Base-by-base conservation (phyloP, 768 basidiomycete species). In the Erythrobasidium yunnanense region DNA sequence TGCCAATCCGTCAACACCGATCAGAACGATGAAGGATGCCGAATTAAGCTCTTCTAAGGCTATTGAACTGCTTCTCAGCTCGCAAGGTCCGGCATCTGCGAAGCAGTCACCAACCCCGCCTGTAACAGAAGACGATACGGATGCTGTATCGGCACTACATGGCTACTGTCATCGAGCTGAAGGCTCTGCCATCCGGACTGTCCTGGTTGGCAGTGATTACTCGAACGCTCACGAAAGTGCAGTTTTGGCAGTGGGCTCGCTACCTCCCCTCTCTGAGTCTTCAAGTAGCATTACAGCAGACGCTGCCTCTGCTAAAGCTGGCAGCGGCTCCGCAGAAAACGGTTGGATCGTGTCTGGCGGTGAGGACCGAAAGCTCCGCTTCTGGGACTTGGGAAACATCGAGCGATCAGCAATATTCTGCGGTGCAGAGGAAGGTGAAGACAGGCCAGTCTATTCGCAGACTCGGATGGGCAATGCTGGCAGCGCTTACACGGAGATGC, bases 281-380 rank as follows among this genome's bases (percentile, higher is more conserved):
- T 79, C 77, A 42, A 80, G 81, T 45, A 68, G 80, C 35, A 75
- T 73, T 27, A 75, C 70, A 29, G 82, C 81, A 50, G 71, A 4
- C 29, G 52, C 4, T 58, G 27, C 32, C 50, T 49, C 55, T 18
- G 60, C 77, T 23, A 75, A 23, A 66, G 17, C 27, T 4, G 6
- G 65, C 11, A 29, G 18, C 17, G 20, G 33, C 18, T 30, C 42
- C 18, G 22, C 6, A 29, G 29, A 4, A 17, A 47, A 7, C 82
- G 33, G 89, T 87, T 96, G 85, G 74, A 80, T 93, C 75, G 77
- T 96, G 29, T 90, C 83, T 23, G 93, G 89, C 1, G 93, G 91
- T 0, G 88, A 92, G 71, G 95, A 99, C 76, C 81, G 86, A 53
- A 85, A 84, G 70, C 80, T 99, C 42, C 81, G 90, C 25, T 79